These are phyloP conservation scores for Hypsizygus ulmarius DNA, from an alignment of 1,284 basidiomycete genomes.

Conservation along the genomic window DNA sequence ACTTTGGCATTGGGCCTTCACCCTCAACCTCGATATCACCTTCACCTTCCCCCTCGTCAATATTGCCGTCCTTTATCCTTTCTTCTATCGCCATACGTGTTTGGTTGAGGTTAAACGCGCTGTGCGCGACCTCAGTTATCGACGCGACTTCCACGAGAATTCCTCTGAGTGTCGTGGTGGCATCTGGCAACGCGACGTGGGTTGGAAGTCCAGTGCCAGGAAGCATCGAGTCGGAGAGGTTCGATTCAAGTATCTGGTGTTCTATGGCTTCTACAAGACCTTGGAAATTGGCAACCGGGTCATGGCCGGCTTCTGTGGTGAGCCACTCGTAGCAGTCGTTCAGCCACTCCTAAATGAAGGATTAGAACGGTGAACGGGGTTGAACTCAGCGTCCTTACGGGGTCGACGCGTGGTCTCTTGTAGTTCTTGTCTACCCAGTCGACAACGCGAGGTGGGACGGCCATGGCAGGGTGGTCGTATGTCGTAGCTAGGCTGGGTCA, in stretches of 20 bases:
- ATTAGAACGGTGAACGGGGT: not conserved
- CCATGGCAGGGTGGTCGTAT: conserved; percentile 22
- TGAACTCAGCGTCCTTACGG: conserved; percentile 35
- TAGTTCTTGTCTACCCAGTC: conserved; percentile 49
- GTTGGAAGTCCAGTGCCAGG: conserved; percentile 63
- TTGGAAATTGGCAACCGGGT: conserved; percentile 46
- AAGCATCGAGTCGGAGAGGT: conserved; percentile 65
- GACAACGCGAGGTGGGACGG: conserved; percentile 31
- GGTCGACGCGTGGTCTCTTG: conserved; percentile 54
- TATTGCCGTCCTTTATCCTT: conserved; percentile 48
- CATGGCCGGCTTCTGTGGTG: conserved; percentile 37
- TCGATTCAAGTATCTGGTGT: conserved; percentile 66
- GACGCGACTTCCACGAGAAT: conserved; percentile 66
- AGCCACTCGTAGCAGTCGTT: conserved; percentile 68
- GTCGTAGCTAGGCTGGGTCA: conserved; percentile 2
- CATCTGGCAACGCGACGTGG: conserved; percentile 36
- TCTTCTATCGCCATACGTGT: conserved; percentile 63
- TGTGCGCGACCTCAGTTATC: conserved; percentile 72
- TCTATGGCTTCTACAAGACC: conserved; percentile 48
- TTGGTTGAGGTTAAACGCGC: conserved; percentile 67
- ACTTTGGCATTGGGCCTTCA: conserved; percentile 71
- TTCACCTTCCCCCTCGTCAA: conserved; percentile 54
- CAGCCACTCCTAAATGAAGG: conserved; percentile 61
- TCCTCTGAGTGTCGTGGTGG: conserved; percentile 37
- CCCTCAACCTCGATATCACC: conserved; percentile 50